Base-by-base conservation (phyloP, 768 basidiomycete genomes). In the Gloeostereum incarnatum region DNA sequence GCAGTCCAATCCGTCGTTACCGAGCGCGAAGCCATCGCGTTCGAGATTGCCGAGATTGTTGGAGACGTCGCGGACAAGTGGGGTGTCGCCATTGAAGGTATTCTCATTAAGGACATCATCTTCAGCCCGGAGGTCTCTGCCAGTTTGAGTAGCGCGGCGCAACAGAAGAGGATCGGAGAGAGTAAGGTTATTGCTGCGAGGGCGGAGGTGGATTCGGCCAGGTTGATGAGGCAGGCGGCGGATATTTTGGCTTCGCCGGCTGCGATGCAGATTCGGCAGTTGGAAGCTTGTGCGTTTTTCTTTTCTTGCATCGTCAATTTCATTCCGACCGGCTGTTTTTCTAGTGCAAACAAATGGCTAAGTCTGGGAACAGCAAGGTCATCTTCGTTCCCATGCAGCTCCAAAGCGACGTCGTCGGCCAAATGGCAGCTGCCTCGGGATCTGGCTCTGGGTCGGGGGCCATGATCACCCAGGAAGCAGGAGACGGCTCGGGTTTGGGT, bases 241-340 rank as follows among this genome's bases (percentile, higher is more conserved):
- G 92, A 96, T 60, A 96, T 94, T 51, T 66, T 90, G 51, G 89
- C 91, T 16, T 87, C 81, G 8, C 91, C 91, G 6, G 93, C 94
- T 16, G 94, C 94, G 39, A 96, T 97, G 91, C 92, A 96, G 60
- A 97, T 97, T 56, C 73, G 94, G 43, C 94, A 97, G 57, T 75
- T 98, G 45, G 94, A 99, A 60, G 89, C 92, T 34, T 52, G 69
- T 73, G 42, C 47, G 70, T 69, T 4, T 3, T 35, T 36, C n/a
- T 16, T 22, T 11, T 31, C n/a, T n/a, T n/a, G n/a, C n/a, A n/a
- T n/a, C 24, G 31, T 14, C 25, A 24, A 27, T 40, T 31, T 39
- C 27, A 26, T 9, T 30, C 21, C 13, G 10, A 11, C 11, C 23
- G 22, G 10, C 11, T 19, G 6, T n/a, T 32, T 34, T 14, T 17